Base-by-base conservation (phyloP, 192 early-diverging fungal genomes). In the Entrophospora sp. region DNA sequence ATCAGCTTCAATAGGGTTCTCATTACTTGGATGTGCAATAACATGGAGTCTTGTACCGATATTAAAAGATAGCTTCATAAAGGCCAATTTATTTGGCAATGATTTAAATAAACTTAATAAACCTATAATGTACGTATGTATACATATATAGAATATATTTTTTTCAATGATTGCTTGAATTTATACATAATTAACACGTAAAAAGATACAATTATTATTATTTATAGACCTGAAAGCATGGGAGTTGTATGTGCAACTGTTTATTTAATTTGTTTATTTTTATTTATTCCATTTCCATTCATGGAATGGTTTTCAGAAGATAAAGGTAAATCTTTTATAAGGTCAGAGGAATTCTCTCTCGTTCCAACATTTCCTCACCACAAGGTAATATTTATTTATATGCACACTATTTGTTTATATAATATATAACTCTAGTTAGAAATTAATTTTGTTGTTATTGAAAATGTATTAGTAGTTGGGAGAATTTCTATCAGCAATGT, bases 241-340 rank as follows among this genome's bases (percentile, higher is more conserved):
- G 97, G 97, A 20, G 83, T 94, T 51, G 79, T 96, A 4, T 85
- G 85, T 0, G 95, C 92, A 14, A 81, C 91, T 24, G 79, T 96
- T 24, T 99, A 98, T 62, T 77, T 98, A 42, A 83, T 91, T 9
- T 79, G 78, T 12, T 82, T 97, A 66, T 94, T 97, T 69, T 44
- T 95, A 27, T 96, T 97, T 67, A 94, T 98, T 25, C 97, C 97
- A 0, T 88, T 93, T 24, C 95, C 92, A 10, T 99, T 99, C 71
- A 81, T 91, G 49, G 73, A 77, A 18, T 97, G 90, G 89, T 88
- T 93, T 73, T 65, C 68, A 59, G 79, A 59, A n/a, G n/a, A n/a
- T 12, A 34, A 59, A n/a, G 69, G 63, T 46, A 72, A 63, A 25
- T 38, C 71, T 30, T 66, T 65, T 20, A 64, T 68, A 42, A 71